Evolutionary conservation across 768 basidiomycete species (phyloP), one percentile per base, ranked within the genome.

Genomic region (Rhizopogon vinicolor): DNA sequence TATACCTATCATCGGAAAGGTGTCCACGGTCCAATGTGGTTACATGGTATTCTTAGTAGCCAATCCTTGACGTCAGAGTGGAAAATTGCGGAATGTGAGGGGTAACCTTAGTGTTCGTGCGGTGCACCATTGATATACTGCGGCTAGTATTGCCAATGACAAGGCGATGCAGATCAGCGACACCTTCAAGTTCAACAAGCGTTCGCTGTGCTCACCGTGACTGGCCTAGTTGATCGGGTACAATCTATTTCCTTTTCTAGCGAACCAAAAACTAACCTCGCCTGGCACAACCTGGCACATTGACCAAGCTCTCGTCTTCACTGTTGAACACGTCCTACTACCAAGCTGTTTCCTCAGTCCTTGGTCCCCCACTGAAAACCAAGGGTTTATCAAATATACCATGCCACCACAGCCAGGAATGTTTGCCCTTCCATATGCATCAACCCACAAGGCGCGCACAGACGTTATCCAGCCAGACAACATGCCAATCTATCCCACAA

Each of bases 341-440:
- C 16, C 22, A 35, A 13, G 6, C 7, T 25, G 2, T 52, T 41
- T n/a, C 13, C 41, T 55, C n/a, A 6, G 29, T 33, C n/a, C 8
- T 14, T 2, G 13, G 18, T 46, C n/a, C 5, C n/a, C 18, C 3
- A 25, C 25, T 25, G 25, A 25, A 25, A 25, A 52, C 43, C n/a
- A 40, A 18, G 19, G 7, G 19, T 2, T 48, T n/a, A 18, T 1
- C n/a, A 25, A 31, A 44, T 53, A 16, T 14, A 10, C 42, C 16
- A 86, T 86, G 83, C 85, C 85, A 48, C 86, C 86, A 44, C 85
- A 87, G 58, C 83, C 81, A 60, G 86, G 86, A 52, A 73, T 87
- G 58, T 89, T 89, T 63, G 74, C 84, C 3, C 67, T 87, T 14
- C 79, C 84, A 14, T 82, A 82, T 65, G 72, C 78, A 31, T 74